Base-by-base conservation (phyloP, 257 asterid genomes). In the Solanum bukasovii region DNA sequence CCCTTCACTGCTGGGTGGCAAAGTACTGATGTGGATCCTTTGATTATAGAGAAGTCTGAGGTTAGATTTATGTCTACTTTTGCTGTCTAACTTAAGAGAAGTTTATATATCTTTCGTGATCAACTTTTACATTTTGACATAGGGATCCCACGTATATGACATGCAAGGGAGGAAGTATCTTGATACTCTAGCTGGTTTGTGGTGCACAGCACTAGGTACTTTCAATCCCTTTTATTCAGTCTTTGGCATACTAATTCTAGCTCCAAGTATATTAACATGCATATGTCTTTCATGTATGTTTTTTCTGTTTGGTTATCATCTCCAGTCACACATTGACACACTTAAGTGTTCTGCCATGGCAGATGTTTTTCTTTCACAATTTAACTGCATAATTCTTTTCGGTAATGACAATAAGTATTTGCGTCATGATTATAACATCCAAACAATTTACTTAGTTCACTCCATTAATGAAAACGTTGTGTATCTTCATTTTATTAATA, bases 1-100 rank as follows among this genome's bases (percentile, higher is more conserved):
- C 99, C 99, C 42, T 97, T 97, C 87, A 97, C 99, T 46, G 97
- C 99, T 38, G 99, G 98, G 89, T 96, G 98, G 96, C 98, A 95
- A 65, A 90, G 93, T 83, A 83, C 93, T 1, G 98, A 96, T 84
- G 13, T 90, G 93, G 42, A 95, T 88, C 99, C 99, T 72, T 91
- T 97, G 20, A 91, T 97, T n/a, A 96, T 97, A 42, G 98, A 94
- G 87, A 96, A 87, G 91, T 96, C 99, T 2, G 96, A 97, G 98
- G 99, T 97, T 87, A 16, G 25, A 10, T 49, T 75, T 52, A 68
- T 78, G 8, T 85, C 35, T 59, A 59, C 40, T 42, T 34, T 40
- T 5, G 29, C 9, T 81, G 85, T 75, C 85, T 61, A 49, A 46
- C 56, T 87, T 70, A 29, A 23, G 1, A 6, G 20, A 29, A 87